Base-by-base conservation (phyloP, 495 filamentous ascomycete species). In the Penicillium coprophilum region DNA sequence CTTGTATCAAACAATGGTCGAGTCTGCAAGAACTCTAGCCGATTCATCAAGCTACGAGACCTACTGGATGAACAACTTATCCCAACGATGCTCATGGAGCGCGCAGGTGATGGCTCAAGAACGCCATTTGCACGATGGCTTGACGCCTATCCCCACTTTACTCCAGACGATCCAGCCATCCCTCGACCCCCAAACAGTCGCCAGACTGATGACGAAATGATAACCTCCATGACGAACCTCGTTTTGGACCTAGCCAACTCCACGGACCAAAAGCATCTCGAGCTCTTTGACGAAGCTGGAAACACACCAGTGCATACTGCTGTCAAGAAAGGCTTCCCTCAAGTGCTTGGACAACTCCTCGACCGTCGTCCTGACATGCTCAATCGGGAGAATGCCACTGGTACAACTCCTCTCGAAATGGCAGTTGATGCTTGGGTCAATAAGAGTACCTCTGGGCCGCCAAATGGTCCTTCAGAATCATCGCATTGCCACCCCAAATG, bases 381-480 rank as follows among this genome's bases (percentile, higher is more conserved):
- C 0, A 76, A 80, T 61, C 79, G 82, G 34, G 89, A 91, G 60
- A 91, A 89, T 60, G 78, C 87, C 0, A 86, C 85, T 0, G 89
- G 88, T 11, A 79, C 77, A 11, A 92, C 88, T 3, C 83, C 87
- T 0, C 68, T 77, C 20, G 88, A 92, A 52, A 75, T 90, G 38
- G 82, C 84, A 2, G 76, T 80, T 31, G 82, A 84, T 49, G 60
- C 68, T 3, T 82, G 79, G 70, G 61, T 83, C 19, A 61, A 70
- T 9, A 45, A 71, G 7, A 71, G 34, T 1, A 71, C 68, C 1
- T 50, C 46, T 4, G 32, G 36, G 36, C 50, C 28, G 51, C n/a
- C 66, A 64, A 27, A 65, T 46, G 9, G 19, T 45, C 54, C 49
- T 28, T 9, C 15, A 17, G 28, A 19, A 32, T 52, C 24, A 17